Percentiles rank a stretch among this genome's conserved stretches.
Conservation (phyloP, 1,139 yeast genomes). For the Ashbya aceris region DNA sequence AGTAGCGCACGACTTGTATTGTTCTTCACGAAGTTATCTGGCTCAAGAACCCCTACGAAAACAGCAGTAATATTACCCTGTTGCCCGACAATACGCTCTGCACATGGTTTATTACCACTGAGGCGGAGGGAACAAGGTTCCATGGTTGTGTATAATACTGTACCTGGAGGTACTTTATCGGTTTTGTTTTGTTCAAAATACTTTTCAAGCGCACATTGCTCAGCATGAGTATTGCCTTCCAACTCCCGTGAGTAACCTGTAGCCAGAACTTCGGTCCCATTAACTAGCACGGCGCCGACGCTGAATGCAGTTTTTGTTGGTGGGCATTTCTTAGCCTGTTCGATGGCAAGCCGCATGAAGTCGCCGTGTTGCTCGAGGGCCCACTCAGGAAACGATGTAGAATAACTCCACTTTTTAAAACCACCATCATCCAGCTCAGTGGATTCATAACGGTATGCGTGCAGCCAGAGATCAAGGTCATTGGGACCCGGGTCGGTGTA, state of each 20-base stretch:
- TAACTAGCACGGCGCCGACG: constrained; percentile 84
- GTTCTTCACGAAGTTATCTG: constrained; percentile 73
- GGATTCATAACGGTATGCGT: constrained; percentile 73
- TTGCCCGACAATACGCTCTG: constrained; percentile 57
- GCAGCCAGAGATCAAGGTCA: constrained; percentile 82
- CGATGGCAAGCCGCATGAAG: constrained; percentile 52
- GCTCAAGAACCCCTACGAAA: constrained; percentile 89
- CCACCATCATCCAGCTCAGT: constrained; percentile 30
- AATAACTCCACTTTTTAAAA: constrained; percentile 54
- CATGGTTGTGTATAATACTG: constrained; percentile 90
- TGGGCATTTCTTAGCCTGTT: constrained; percentile 72
- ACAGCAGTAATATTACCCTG: constrained; percentile 53
- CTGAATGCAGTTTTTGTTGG: constrained; percentile 82
- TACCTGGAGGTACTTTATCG: constrained; percentile 56
- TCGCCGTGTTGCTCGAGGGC: constrained; percentile 51
- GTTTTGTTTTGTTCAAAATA: constrained; percentile 38
- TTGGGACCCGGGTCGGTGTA: constrained; percentile 84
- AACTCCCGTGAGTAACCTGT: constrained; percentile 87
- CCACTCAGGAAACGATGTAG: constrained; percentile 82
- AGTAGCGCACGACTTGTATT: constrained; percentile 57
- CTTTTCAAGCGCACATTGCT: constrained; percentile 86
- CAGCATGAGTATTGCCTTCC: constrained; percentile 96
- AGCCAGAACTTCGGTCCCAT: constrained; percentile 53
- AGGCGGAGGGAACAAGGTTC: constrained; percentile 90
- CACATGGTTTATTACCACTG: constrained; percentile 88